phyloP scores from a whole-genome alignment of 805 yeast species.

The Cyberlindnera samutprakarnensis region DNA sequence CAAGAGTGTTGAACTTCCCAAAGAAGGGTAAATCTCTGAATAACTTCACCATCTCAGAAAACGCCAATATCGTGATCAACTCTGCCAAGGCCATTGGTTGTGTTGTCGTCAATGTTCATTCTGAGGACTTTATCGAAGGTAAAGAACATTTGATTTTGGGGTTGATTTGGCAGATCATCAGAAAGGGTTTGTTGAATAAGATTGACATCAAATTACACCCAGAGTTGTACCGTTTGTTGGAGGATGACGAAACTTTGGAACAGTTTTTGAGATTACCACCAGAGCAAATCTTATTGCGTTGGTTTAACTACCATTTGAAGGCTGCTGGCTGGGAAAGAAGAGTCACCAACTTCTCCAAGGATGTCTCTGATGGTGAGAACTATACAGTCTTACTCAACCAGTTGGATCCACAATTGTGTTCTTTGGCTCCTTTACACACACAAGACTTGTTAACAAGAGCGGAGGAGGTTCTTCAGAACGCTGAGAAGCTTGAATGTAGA shows the following conservation, averaged over 20 bases:
- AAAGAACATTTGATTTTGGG: slow-evolving; percentile 89
- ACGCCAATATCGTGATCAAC: slow-evolving; percentile 94
- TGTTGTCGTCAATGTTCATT: slow-evolving; percentile 94
- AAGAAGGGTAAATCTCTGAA: slow-evolving; percentile 74
- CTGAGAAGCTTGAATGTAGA: slow-evolving; percentile 87
- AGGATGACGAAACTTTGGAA: slow-evolving; percentile 95
- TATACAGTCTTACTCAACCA: slow-evolving; percentile 87
- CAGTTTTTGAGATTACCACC: slow-evolving; percentile 96
- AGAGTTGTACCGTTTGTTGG: slow-evolving; percentile 87
- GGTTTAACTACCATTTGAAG: slow-evolving; percentile 95
- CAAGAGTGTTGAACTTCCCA: slow-evolving; percentile 90
- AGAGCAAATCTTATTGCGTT: slow-evolving; percentile 90
- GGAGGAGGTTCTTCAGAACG: slow-evolving; percentile 75
- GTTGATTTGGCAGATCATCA: slow-evolving; percentile 92
- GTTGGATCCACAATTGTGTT: slow-evolving; percentile 76
- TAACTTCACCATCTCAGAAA: slow-evolving; percentile 93
- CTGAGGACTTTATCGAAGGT: slow-evolving; percentile 92
- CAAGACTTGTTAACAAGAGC: slow-evolving; percentile 73
- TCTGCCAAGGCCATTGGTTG: slow-evolving; percentile 99
- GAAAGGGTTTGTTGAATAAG: slow-evolving; percentile 90
- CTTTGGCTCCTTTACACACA: slow-evolving; percentile 75
- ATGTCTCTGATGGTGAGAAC: slow-evolving; percentile 91
- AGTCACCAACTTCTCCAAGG: slow-evolving; percentile 79
- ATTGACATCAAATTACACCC: slow-evolving; percentile 96
- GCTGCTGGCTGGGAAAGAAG: slow-evolving; percentile 87